Evolutionary conservation across 1,284 basidiomycete species (phyloP).

Genomic region (Papiliotrema laurentii): DNA sequence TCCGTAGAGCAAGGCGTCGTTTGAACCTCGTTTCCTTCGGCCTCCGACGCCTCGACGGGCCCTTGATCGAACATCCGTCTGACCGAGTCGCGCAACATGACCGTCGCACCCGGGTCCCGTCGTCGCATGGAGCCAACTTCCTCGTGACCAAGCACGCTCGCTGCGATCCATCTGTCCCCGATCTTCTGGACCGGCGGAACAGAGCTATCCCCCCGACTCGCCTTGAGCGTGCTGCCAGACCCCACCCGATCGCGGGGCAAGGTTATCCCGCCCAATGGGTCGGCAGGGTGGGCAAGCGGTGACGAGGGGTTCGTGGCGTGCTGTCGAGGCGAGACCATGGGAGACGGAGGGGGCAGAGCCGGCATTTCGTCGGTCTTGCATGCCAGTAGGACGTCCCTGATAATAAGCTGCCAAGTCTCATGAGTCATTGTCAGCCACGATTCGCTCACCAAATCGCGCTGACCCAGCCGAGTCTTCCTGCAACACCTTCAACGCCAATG

Average conservation of each 20-base stretch:
- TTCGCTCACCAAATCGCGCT: constrained; percentile 40
- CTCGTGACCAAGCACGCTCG: constrained; percentile 16
- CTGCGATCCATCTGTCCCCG: constrained; percentile 42
- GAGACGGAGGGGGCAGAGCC: constrained; percentile 25
- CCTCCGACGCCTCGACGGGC: constrained; percentile 11
- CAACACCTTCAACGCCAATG: constrained; percentile 40
- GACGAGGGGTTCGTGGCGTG: neutral
- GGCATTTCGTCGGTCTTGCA: constrained; percentile 22
- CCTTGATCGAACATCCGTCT: constrained; percentile 32
- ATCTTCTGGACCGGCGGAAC: constrained; percentile 36
- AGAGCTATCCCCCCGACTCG: constrained; percentile 9
- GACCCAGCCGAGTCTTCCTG: constrained; percentile 38
- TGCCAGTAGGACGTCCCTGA: constrained; percentile 34
- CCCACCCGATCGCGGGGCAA: neutral
- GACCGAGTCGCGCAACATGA: constrained; percentile 27
- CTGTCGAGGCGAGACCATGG: constrained; percentile 6
- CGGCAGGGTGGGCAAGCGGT: neutral
- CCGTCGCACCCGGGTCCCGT: constrained; percentile 1
- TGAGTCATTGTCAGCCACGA: neutral
- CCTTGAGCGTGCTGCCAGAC: constrained; percentile 1
- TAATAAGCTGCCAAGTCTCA: constrained; percentile 3
- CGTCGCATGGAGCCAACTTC: constrained; percentile 3
- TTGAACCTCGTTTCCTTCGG: neutral
- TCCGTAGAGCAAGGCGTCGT: constrained; percentile 4
- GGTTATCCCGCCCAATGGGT: neutral